Percentiles rank a stretch among this genome's conserved stretches.
These are phyloP conservation scores for Kalanchoe fedtschenkoi DNA, from an alignment of 164 flowering plant species.

Conservation along the genomic window DNA sequence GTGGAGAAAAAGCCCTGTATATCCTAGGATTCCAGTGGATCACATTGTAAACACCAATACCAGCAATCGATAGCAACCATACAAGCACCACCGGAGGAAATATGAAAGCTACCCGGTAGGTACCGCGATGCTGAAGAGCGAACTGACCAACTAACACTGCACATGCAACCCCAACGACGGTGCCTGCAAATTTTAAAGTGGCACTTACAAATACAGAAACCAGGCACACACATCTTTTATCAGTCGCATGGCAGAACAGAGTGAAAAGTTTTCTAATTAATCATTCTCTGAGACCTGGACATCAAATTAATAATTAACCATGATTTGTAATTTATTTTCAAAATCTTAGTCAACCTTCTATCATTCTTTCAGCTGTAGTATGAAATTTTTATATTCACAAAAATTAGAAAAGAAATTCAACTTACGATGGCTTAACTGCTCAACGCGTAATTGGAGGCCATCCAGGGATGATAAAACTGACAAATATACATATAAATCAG, in stretches of 20 bases:
- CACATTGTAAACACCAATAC: constrained; percentile 51
- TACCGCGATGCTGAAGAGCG: constrained; percentile 57
- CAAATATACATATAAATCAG: neutral
- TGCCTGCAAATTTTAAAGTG: constrained; percentile 25
- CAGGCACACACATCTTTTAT: neutral
- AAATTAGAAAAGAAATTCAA: too few species aligned
- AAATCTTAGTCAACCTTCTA: too few species aligned
- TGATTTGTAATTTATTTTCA: too few species aligned
- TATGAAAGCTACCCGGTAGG: constrained; percentile 41
- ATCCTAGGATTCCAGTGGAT: constrained; percentile 48
- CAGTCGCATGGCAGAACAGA: neutral
- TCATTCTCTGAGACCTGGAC: too few species aligned
- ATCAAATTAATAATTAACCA: neutral
- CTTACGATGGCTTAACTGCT: too few species aligned
- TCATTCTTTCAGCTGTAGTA: neutral
- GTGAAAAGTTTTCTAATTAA: too few species aligned
- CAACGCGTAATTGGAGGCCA: too few species aligned
- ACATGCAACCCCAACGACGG: constrained; percentile 30
- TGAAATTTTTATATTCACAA: too few species aligned
- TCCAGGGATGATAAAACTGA: constrained; percentile 55
- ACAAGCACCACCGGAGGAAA: constrained; percentile 49
- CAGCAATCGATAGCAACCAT: constrained; percentile 41
- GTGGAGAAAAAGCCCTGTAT: constrained; percentile 48
- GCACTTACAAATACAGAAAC: constrained; percentile 6
- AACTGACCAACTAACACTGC: constrained; percentile 45